These are phyloP conservation scores for Endoconidiophora laricicola DNA, from an alignment of 2,329 filamentous ascomycete species.

Conservation along the genomic window DNA sequence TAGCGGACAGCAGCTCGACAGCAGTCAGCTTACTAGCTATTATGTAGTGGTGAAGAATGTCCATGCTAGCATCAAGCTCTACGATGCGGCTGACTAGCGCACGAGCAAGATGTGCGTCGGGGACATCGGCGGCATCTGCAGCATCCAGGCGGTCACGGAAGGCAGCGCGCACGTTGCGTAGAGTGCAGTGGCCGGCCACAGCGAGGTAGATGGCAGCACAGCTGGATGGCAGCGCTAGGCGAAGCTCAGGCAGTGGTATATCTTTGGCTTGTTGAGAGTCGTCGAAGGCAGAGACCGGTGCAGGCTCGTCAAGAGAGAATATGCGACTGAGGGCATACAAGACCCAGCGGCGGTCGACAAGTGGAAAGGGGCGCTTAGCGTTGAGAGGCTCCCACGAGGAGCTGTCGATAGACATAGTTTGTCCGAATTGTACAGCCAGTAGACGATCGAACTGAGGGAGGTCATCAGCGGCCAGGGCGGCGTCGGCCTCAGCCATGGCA, in stretches of 20 bases:
- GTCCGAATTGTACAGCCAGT: conserved; percentile 31
- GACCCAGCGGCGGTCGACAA: conserved; percentile 49
- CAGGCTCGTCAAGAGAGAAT: conserved; percentile 33
- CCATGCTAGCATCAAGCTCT: conserved; percentile 50
- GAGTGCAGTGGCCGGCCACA: conserved; percentile 41
- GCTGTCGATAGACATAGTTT: conserved; percentile 21
- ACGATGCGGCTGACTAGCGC: conserved; percentile 46
- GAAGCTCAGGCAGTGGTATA: conserved; percentile 15
- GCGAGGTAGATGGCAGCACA: conserved; percentile 42
- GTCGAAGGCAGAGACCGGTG: conserved; percentile 22
- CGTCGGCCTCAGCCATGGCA: conserved; percentile 32
- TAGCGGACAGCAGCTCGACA: conserved; percentile 47
- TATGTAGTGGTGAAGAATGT: conserved; percentile 48
- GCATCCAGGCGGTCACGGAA: conserved; percentile 31
- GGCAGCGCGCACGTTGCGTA: conserved; percentile 40
- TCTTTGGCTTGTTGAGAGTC: conserved; percentile 22
- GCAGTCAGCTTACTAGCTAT: conserved; percentile 48
- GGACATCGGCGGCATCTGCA: conserved; percentile 20
- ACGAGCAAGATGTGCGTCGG: conserved; percentile 32
- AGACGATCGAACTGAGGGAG: conserved; percentile 33
- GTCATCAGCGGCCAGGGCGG: conserved; percentile 29
- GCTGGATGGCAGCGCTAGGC: conserved; percentile 30
- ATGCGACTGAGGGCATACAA: conserved; percentile 45
- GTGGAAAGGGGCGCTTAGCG: conserved; percentile 29
- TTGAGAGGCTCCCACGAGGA: conserved; percentile 32